Percentiles rank a stretch among this genome's conserved stretches.
Evolutionary conservation across 2,329 filamentous ascomycete species (phyloP).

Genomic region (Cladophialophora exuberans): DNA sequence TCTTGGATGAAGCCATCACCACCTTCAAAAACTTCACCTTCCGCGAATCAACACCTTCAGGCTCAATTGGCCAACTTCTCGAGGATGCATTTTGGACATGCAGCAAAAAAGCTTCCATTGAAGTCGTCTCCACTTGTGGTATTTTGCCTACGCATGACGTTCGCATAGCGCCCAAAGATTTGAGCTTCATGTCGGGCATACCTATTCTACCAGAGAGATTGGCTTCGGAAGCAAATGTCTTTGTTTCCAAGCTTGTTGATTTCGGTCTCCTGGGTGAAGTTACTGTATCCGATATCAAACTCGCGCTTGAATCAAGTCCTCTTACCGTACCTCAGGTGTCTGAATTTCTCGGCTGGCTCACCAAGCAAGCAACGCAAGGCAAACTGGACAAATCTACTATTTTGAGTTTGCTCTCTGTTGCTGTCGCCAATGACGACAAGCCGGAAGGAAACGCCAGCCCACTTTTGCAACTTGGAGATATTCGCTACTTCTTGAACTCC

Average conservation of each 20-base stretch:
- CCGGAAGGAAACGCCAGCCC: constrained; percentile 63
- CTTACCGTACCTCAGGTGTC: constrained; percentile 76
- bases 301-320: constrained; percentile 80
- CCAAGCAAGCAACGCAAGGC: constrained; percentile 69
- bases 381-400: constrained; percentile 73
- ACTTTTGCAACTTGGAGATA: constrained; percentile 75
- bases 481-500: constrained; percentile 75
- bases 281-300: constrained; percentile 81
- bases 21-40: constrained; percentile 87
- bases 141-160: constrained; percentile 83
- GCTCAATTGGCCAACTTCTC: constrained; percentile 79
- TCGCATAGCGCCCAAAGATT: constrained; percentile 70
- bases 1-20: constrained; percentile 79
- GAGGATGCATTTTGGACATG: constrained; percentile 97
- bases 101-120: constrained; percentile 78
- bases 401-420: constrained; percentile 74
- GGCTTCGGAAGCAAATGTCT: constrained; percentile 66
- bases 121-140: constrained; percentile 85
- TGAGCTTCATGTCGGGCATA: constrained; percentile 84
- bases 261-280: constrained; percentile 87
- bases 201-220: constrained; percentile 81
- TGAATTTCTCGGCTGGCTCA: constrained; percentile 84
- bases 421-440: constrained; percentile 60
- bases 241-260: constrained; percentile 78
- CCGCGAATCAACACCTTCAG: constrained; percentile 84